A percentile compares a stretch with the other conserved stretches of the same genome.
These are phyloP conservation scores for Plasmodium gallinaceum DNA, from an alignment of 169 alveolate genomes.

Conservation along the genomic window DNA sequence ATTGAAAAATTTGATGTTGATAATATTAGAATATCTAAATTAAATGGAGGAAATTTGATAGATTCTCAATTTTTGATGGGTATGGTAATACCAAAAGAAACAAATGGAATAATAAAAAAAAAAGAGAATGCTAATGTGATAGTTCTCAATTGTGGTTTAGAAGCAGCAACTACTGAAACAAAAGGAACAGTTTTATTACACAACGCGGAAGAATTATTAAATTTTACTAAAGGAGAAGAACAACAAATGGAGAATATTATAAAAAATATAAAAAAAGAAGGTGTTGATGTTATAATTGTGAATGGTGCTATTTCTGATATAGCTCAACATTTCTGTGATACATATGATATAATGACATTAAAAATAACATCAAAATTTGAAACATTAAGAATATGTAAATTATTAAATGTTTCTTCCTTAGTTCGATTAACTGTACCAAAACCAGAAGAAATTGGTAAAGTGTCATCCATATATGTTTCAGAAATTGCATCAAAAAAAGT, in stretches of 20 bases:
- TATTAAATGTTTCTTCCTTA: constrained; percentile 96
- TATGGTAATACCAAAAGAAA: constrained; percentile 92
- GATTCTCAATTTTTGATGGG: constrained; percentile 94
- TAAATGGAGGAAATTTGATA: constrained; percentile 95
- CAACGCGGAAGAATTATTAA: constrained; percentile 96
- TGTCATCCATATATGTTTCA: constrained; percentile 91
- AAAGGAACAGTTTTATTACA: constrained; percentile 98
- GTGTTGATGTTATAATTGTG: constrained; percentile 93
- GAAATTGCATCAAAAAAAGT: constrained; percentile 95
- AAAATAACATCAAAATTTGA: constrained; percentile 96
- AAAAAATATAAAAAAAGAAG: constrained; percentile 90
- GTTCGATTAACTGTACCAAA: constrained; percentile 95
- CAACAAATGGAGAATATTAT: constrained; percentile 91
- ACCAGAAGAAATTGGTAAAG: constrained; percentile 97
- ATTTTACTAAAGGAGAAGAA: constrained; percentile 95
- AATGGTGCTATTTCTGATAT: constrained; percentile 97
- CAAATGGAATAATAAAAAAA: constrained; percentile 94
- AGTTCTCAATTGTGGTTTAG: constrained; percentile 97
- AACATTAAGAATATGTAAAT: constrained; percentile 95
- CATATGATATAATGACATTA: constrained; percentile 94
- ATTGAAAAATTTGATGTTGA: constrained; percentile 95
- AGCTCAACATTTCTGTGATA: constrained; percentile 97
- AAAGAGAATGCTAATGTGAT: constrained; percentile 95
- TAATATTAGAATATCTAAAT: constrained; percentile 97
- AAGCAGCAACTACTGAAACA: constrained; percentile 97